Evolutionary conservation across 805 yeast species (phyloP), one percentile per base, ranked within the genome.

Genomic region (Hanseniaspora clermontiae): DNA sequence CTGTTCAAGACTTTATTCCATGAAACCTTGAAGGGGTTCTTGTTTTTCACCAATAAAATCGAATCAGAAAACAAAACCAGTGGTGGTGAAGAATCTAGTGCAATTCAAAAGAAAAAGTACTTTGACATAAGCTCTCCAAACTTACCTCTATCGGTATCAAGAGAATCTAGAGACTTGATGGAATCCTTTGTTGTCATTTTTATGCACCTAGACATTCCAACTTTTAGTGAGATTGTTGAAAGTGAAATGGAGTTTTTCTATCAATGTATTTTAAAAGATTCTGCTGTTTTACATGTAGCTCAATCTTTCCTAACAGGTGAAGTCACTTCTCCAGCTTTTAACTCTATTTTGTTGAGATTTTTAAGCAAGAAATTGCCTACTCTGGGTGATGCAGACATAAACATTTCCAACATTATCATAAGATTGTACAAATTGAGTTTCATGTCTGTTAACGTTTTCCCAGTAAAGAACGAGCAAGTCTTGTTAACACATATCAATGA

Each of bases 241-340:
- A 76, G 82, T 1, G 96, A 93, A 68, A 74, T 91, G 57, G 86
- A 83, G 24, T 81, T 79, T 62, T 73, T 90, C 68, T 88, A 87
- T 63, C 82, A 84, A 14, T 78, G 87, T 2, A 85, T 88, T 81
- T 71, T 89, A 54, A 77, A 81, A 24, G 93, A 91, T 67, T 84
- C 95, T 1, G 90, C 96, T 0, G 70, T 91, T 52, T 73, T 95
- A 20, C 96, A 91, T 64, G 79, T 93, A 57, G 96, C 97, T 0
- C 97, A 95, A 68, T 87, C 89, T 65, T 89, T 93, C 68, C 73
- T 91, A 60, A 95, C 97, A 0, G 88, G 88, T 63, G 98, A 93
- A 66, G 79, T 87, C n/a, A 88, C 96, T 0, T 86, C 96, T 0
- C 87, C 96, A 17, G 89, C 89, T 64, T 91, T 89, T 64, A 85